phyloP scores from a whole-genome alignment of 306 rosid genomes.

The Castanea crenata region DNA sequence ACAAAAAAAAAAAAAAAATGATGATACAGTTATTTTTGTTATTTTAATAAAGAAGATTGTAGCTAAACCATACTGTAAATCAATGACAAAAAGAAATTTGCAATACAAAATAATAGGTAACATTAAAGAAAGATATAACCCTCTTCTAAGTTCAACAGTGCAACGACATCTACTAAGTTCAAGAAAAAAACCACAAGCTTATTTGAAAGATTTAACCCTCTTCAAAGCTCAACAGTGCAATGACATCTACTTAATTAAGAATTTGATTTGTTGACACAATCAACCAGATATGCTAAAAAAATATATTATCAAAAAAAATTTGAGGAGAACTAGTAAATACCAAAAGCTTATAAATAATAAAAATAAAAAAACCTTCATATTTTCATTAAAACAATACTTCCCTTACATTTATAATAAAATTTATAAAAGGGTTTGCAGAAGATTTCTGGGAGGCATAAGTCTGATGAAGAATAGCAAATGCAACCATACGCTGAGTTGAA shows the following conservation, averaged over 20 bases:
- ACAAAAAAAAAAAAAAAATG: background rate
- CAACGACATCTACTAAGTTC: background rate
- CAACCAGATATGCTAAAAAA: background rate
- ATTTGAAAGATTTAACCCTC: background rate
- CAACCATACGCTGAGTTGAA: constrained; percentile 63
- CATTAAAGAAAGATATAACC: background rate
- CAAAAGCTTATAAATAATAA: background rate
- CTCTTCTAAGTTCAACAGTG: background rate
- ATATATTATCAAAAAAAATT: background rate
- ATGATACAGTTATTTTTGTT: background rate
- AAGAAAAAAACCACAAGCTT: background rate
- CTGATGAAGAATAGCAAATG: constrained; percentile 65
- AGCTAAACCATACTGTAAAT: constrained; percentile 1
- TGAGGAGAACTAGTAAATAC: background rate
- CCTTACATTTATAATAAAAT: constrained; percentile 65
- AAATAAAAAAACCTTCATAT: background rate
- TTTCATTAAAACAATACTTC: background rate
- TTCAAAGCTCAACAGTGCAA: background rate
- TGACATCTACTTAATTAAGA: background rate
- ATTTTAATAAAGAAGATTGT: constrained; percentile 13
- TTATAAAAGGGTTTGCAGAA: constrained; percentile 74
- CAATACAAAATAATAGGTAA: background rate
- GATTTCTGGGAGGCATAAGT: constrained; percentile 71
- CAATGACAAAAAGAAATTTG: background rate
- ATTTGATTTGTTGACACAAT: background rate